Conservation (phyloP, 441 rosid species). For the Gossypium trilobum region DNA sequence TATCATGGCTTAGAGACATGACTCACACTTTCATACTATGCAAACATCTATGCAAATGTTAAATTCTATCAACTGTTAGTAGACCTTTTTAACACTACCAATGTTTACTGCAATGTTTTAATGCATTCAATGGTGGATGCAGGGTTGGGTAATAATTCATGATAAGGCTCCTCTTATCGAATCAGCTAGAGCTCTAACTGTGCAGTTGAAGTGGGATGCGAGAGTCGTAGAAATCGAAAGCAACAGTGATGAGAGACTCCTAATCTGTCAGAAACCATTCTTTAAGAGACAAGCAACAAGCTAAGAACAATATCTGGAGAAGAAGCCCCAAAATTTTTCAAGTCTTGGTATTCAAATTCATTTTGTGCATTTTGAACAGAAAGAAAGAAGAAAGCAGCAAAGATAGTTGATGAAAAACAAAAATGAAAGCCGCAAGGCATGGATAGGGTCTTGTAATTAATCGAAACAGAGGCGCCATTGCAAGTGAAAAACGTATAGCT, state of each 20-base stretch:
- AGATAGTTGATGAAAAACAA: slow-evolving; percentile 27
- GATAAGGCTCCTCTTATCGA: slow-evolving; percentile 79
- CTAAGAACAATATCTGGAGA: slow-evolving; percentile 20
- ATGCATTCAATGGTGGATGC: slow-evolving; percentile 20
- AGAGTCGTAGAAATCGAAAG: slow-evolving; percentile 73
- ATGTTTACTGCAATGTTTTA: background rate
- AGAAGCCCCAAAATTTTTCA: slow-evolving; percentile 1
- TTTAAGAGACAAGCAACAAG: slow-evolving; percentile 55
- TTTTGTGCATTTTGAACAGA: slow-evolving; percentile 36
- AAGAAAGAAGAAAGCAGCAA: slow-evolving; percentile 31
- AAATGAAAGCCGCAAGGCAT: slow-evolving; percentile 53
- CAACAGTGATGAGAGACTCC: slow-evolving; percentile 81
- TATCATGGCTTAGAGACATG: background rate
- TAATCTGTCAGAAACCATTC: slow-evolving; percentile 91
- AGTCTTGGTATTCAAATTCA: slow-evolving; percentile 25
- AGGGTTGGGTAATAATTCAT: slow-evolving; percentile 96
- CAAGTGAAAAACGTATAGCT: slow-evolving; percentile 27
- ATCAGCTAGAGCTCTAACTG: slow-evolving; percentile 54
- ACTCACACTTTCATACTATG: background rate
- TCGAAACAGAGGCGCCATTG: slow-evolving; percentile 20
- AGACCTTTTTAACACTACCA: background rate
- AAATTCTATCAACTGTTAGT: background rate
- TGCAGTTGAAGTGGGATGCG: slow-evolving; percentile 90
- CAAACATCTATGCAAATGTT: background rate
- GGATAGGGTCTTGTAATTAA: slow-evolving; percentile 39